phyloP scores from a whole-genome alignment of 192 early-diverging fungal species.

The Gaertneriomyces sp. region DNA sequence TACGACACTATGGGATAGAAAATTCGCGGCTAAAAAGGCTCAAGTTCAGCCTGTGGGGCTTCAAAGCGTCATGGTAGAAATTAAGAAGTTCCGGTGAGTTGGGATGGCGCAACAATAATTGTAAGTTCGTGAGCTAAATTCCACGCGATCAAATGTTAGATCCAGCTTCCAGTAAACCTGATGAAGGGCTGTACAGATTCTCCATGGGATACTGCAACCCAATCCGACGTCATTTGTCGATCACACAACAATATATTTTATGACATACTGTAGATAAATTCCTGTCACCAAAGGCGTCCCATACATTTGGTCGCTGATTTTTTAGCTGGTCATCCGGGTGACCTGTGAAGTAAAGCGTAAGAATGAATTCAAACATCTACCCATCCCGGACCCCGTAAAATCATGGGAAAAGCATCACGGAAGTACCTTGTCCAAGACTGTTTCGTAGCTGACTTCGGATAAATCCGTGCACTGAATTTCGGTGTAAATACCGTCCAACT shows the following conservation, averaged over 20 bases:
- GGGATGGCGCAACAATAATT: too few species aligned
- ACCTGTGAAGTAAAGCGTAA: constrained; percentile 25
- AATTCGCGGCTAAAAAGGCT: constrained; percentile 50
- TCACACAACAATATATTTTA: too few species aligned
- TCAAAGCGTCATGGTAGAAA: constrained; percentile 93
- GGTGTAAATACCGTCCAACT: constrained; percentile 65
- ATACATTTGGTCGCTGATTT: neutral
- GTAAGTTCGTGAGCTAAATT: too few species aligned
- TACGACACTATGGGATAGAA: constrained; percentile 73
- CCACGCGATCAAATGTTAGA: neutral
- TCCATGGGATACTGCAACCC: too few species aligned
- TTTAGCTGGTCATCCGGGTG: constrained; percentile 38
- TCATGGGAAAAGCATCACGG: too few species aligned
- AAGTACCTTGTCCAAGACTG: constrained; percentile 64
- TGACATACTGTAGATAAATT: too few species aligned
- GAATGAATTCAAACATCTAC: too few species aligned
- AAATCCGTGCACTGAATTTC: constrained; percentile 85
- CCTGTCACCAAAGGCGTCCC: too few species aligned
- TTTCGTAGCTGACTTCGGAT: constrained; percentile 67
- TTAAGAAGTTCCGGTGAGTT: constrained; percentile 73
- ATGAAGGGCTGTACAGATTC: too few species aligned
- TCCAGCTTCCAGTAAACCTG: constrained; percentile 2
- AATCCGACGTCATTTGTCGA: too few species aligned
- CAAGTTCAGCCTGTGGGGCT: constrained; percentile 74
- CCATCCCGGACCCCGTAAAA: neutral